phyloP scores from a whole-genome alignment of 177 flowering plant genomes.

The Tripterygium wilfordii region DNA sequence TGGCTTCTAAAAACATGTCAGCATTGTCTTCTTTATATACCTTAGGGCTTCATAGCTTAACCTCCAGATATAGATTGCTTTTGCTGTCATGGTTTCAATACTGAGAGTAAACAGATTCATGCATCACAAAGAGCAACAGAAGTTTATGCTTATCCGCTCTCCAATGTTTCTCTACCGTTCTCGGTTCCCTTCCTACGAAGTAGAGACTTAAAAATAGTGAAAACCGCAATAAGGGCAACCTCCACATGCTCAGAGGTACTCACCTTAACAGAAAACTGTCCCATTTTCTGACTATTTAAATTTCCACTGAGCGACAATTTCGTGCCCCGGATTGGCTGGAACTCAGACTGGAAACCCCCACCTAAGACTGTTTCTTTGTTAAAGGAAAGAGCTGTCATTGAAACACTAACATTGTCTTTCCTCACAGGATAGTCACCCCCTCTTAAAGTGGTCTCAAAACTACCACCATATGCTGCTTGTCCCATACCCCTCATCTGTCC shows the following conservation, averaged over 20 bases:
- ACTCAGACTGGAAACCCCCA: constrained; percentile 60
- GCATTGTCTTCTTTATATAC: no score
- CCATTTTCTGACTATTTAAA: constrained; percentile 77
- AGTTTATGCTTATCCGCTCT: constrained; percentile 13
- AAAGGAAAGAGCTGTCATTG: constrained; percentile 58
- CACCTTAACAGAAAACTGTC: constrained; percentile 59
- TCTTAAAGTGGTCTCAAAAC: constrained; percentile 58
- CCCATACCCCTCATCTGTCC: constrained; percentile 60
- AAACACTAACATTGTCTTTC: constrained; percentile 48
- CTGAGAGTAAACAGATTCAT: no score
- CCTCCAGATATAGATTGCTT: no score
- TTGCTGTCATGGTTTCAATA: no score
- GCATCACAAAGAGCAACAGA: no score
- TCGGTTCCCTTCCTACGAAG: constrained; percentile 34
- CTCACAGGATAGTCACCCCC: constrained; percentile 86
- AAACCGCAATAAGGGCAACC: constrained; percentile 51
- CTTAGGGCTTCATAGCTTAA: no score
- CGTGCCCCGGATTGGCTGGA: constrained; percentile 46
- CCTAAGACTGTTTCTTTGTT: constrained; percentile 66
- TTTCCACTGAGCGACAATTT: constrained; percentile 61
- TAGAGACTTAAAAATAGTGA: constrained; percentile 51
- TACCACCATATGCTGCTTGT: constrained; percentile 78
- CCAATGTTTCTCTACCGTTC: constrained; percentile 13
- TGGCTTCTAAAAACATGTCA: no score
- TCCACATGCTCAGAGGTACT: constrained; percentile 67